Base-by-base conservation (phyloP, 306 rosid genomes). In the Castanea crenata region DNA sequence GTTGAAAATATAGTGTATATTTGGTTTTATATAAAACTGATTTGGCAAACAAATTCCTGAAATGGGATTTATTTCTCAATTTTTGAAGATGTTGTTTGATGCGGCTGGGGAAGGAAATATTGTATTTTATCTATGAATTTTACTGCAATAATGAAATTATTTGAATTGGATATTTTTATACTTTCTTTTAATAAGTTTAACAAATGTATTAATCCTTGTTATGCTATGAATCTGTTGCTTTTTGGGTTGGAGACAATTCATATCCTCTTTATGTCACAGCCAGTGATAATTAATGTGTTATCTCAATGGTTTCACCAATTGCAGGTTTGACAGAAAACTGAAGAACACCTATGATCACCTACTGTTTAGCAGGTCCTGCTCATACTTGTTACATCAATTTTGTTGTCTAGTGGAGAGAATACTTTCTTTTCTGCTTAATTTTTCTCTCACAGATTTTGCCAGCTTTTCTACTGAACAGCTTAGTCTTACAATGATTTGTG, bases 251-350 rank as follows among this genome's bases (percentile, higher is more conserved):
- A 67, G 72, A 67, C 7, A 34, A 67, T 19, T 2, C 14, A 19
- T 32, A 32, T 35, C 6, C 72, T 23, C 18, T 67, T 27, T 8
- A 13, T 15, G 1, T 5, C 5, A 38, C 51, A 38, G 31, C 2
- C 16, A 5, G n/a, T 49, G 9, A 62, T 29, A 9, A 56, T 57
- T 68, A 54, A 34, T 21, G 35, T 16, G 11, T 2, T 62, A 15
- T 54, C 31, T 41, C 15, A 34, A 55, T 29, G 19, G 58, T 78
- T 55, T 78, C 18, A 68, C 52, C 49, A 46, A 79, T 77, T 84
- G 81, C 96, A 95, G 99, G 99, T 93, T 95, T 81, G 97, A 95
- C 89, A 87, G 94, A 86, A 95, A 93, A 85, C 86, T 95, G 90
- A 93, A 95, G 94, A 95, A 93, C 87, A 85, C 98, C 32, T 92